phyloP scores from a whole-genome alignment of 805 yeast species.

The Yarrowia phangngaensis region DNA sequence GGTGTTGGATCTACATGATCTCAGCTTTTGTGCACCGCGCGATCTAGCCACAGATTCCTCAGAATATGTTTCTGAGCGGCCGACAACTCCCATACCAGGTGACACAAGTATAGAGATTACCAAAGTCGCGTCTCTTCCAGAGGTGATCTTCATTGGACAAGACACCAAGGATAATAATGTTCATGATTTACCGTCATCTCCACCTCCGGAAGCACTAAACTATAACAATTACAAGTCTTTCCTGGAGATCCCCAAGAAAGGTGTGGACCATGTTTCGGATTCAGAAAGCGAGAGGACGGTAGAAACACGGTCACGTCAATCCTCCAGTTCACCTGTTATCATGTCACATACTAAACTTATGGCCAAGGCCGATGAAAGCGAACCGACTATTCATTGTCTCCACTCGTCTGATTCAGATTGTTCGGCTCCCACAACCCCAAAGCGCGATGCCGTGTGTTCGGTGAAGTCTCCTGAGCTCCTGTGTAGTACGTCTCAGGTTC shows the following conservation, averaged over 20 bases:
- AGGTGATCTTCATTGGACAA: background rate
- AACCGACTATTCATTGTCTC: no score
- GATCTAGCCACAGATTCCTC: background rate
- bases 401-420: no score
- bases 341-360: background rate
- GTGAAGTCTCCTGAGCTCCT: no score
- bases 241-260: background rate
- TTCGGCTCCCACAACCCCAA: no score
- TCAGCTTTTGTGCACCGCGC: background rate
- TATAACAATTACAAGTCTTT: slow-evolving; percentile 17
- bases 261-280: slow-evolving; percentile 3
- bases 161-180: background rate
- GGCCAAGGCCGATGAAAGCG: no score
- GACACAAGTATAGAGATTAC: slow-evolving; percentile 8
- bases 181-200: background rate
- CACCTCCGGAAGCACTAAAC: slow-evolving; percentile 1
- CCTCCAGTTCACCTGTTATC: background rate
- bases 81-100: background rate
- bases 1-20: slow-evolving; percentile 1
- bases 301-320: no score
- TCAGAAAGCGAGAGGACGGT: slow-evolving; percentile 6
- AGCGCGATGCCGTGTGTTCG: no score
- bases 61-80: background rate
- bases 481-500: no score
- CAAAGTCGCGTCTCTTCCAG: background rate